Conservation (phyloP, 2,329 filamentous ascomycete genomes). For the Microcyclospora pomicola region DNA sequence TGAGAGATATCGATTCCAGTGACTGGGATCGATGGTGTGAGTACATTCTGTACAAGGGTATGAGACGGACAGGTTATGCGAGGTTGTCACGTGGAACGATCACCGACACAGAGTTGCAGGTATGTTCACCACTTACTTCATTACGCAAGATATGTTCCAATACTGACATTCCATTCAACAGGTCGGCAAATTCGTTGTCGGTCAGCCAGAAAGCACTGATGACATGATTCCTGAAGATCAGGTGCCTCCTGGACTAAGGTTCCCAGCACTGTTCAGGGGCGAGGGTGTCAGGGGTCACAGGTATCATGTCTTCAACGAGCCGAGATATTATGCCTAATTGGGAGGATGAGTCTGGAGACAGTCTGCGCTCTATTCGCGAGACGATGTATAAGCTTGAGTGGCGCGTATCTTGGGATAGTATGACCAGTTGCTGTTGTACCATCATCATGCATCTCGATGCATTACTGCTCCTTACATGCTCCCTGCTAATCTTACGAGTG, state of each 20-base stretch:
- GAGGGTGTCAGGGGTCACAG: conserved; percentile 75
- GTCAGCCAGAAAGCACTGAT: conserved; percentile 51
- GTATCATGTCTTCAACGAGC: conserved; percentile 93
- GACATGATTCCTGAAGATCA: conserved; percentile 57
- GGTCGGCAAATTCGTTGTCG: conserved; percentile 85
- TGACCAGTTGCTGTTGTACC: too few relatives aligned
- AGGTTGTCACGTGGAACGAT: conserved; percentile 79
- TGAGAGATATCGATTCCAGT: conserved; percentile 83
- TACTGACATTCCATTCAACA: conserved; percentile 19
- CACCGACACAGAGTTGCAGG: conserved; percentile 93
- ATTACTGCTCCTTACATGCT: too few relatives aligned
- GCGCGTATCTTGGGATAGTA: too few relatives aligned
- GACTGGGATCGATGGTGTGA: conserved; percentile 99
- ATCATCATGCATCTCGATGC: too few relatives aligned
- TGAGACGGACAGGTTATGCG: conserved; percentile 78
- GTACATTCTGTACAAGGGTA: conserved; percentile 88
- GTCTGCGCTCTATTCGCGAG: too few relatives aligned
- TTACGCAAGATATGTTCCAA: neutral
- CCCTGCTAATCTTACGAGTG: too few relatives aligned
- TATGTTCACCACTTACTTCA: conserved; percentile 24
- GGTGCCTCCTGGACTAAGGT: conserved; percentile 63
- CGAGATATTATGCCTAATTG: conserved; percentile 45
- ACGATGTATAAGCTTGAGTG: too few relatives aligned
- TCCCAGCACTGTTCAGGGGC: conserved; percentile 73
- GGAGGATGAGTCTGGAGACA: too few relatives aligned